A percentile compares a stretch with the other conserved stretches of the same genome.
Conservation (phyloP, 805 yeast species). For the Brettanomyces sp. region DNA sequence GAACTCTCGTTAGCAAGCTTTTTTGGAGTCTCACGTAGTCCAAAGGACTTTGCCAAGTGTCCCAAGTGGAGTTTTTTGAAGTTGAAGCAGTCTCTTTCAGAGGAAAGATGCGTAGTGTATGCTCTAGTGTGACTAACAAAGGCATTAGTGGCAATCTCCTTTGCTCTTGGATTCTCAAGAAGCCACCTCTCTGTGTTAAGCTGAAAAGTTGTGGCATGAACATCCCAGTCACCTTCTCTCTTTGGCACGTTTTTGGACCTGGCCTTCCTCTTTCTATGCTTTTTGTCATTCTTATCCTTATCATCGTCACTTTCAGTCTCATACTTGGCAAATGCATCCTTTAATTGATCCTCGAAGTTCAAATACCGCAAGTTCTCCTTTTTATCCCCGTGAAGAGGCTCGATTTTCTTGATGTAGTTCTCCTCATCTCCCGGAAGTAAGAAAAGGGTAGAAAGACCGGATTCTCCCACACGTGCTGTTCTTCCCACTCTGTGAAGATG, state of each 20-base stretch:
- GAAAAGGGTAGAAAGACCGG: slow-evolving; percentile 71
- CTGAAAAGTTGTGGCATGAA: slow-evolving; percentile 95
- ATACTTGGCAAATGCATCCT: slow-evolving; percentile 17
- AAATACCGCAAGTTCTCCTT: slow-evolving; percentile 37
- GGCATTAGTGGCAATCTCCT: slow-evolving; percentile 65
- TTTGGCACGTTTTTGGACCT: slow-evolving; percentile 12
- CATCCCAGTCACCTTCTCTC: slow-evolving; percentile 60
- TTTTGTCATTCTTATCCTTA: slow-evolving; percentile 11
- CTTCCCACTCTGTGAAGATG: slow-evolving; percentile 96
- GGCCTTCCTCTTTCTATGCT: slow-evolving; percentile 12
- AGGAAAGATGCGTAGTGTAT: slow-evolving; percentile 83
- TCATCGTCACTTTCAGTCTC: slow-evolving; percentile 19
- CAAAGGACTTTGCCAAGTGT: slow-evolving; percentile 92
- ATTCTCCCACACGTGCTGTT: slow-evolving; percentile 94
- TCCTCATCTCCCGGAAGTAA: slow-evolving; percentile 88
- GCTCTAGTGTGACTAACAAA: slow-evolving; percentile 89
- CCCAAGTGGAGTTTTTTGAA: slow-evolving; percentile 83
- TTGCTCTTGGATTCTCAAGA: slow-evolving; percentile 52
- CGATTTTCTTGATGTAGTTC: slow-evolving; percentile 59
- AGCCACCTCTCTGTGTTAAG: slow-evolving; percentile 83
- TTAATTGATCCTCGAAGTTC: slow-evolving; percentile 36
- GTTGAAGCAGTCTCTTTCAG: slow-evolving; percentile 74
- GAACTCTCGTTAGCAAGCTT: slow-evolving; percentile 38
- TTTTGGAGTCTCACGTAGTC: slow-evolving; percentile 89
- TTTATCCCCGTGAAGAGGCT: slow-evolving; percentile 39